Percentiles rank a stretch among this genome's conserved stretches.
Evolutionary conservation across 1,284 basidiomycete genomes (phyloP).

Genomic region (Pulveroboletus sp.): DNA sequence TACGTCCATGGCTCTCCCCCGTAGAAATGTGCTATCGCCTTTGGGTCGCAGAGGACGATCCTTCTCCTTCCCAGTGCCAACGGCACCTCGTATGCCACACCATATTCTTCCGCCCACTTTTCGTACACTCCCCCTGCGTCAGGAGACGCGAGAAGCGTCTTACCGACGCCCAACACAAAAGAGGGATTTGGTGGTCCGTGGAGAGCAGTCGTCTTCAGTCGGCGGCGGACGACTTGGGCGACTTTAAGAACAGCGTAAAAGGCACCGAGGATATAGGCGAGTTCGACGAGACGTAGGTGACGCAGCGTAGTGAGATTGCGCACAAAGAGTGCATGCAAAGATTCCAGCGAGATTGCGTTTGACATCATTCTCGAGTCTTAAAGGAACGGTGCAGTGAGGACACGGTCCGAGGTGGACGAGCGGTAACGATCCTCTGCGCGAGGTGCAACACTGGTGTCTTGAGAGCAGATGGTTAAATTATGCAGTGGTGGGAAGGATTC

Average conservation of each 20-base stretch:
- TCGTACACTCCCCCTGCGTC: slow-evolving; percentile 30
- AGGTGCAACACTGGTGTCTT: background rate
- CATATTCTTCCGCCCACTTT: slow-evolving; percentile 46
- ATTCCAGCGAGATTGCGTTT: background rate
- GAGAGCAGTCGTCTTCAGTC: slow-evolving; percentile 33
- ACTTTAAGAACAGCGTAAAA: slow-evolving; percentile 20
- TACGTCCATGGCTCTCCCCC: slow-evolving; percentile 46
- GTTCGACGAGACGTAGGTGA: background rate
- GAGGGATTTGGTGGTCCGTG: slow-evolving; percentile 34
- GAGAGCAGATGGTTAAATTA: background rate
- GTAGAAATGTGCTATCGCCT: slow-evolving; percentile 55
- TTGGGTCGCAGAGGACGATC: slow-evolving; percentile 54
- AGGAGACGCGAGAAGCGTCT: slow-evolving; percentile 10
- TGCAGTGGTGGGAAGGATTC: too few species aligned
- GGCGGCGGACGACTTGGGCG: slow-evolving; percentile 5
- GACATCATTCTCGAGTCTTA: background rate
- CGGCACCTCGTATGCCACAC: slow-evolving; percentile 47
- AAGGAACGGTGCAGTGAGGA: background rate
- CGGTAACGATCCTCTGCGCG: background rate
- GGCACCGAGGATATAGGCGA: slow-evolving; percentile 7
- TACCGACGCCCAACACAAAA: slow-evolving; percentile 31
- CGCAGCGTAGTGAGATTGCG: background rate
- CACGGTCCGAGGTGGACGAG: background rate
- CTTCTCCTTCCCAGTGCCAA: slow-evolving; percentile 41
- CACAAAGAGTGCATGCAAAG: background rate